Conservation (phyloP, 148 eudicot species). For the Camellia japonica region DNA sequence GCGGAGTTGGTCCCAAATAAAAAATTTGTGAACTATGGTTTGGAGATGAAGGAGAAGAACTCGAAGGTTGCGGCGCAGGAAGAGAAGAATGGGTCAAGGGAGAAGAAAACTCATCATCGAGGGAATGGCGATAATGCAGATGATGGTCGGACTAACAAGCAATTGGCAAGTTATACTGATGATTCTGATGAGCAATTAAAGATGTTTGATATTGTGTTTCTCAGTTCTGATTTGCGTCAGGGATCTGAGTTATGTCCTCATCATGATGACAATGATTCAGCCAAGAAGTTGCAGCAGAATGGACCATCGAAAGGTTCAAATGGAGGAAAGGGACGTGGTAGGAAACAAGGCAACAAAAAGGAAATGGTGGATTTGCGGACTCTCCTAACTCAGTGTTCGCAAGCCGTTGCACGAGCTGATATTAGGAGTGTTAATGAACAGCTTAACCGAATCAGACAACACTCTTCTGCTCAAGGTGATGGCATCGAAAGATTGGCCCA, state of each 20-base stretch:
- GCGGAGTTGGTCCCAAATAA: background rate
- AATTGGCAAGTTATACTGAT: conserved; percentile 35
- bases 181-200: conserved; percentile 34
- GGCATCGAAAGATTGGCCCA: conserved; percentile 46
- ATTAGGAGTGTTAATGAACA: conserved; percentile 36
- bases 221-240: conserved; percentile 10
- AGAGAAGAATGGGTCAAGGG: conserved; percentile 23
- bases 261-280: too few relatives aligned
- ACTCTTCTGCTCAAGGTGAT: conserved; percentile 45
- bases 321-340: conserved; percentile 28
- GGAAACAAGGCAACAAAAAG: conserved; percentile 22
- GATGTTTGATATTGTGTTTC: conserved; percentile 40
- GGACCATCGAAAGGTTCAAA: conserved; percentile 17
- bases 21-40: background rate
- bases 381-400: conserved; percentile 47
- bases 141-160: conserved; percentile 36
- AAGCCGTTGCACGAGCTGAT: conserved; percentile 48
- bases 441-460: conserved; percentile 39
- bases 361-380: conserved; percentile 48
- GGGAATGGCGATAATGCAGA: conserved; percentile 33
- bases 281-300: conserved; percentile 10
- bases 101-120: conserved; percentile 35
- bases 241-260: background rate
- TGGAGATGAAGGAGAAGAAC: background rate
- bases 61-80: background rate